Conservation (phyloP, 768 basidiomycete species). For the Lactarius tabidus region DNA sequence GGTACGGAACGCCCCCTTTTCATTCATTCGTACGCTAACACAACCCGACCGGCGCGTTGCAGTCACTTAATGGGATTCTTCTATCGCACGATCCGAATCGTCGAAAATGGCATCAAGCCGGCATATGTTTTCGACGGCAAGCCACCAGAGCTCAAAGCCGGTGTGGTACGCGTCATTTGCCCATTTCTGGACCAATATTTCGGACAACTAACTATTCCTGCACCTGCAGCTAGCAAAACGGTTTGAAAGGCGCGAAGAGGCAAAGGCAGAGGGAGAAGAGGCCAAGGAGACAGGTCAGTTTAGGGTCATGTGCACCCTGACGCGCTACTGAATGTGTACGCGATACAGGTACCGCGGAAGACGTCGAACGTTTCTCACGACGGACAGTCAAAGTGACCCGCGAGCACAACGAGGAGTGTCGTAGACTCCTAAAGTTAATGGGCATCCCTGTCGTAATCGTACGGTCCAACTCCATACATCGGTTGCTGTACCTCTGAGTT, state of each 20-base stretch:
- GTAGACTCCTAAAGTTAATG: slow-evolving; percentile 84
- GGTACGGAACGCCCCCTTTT: slow-evolving; percentile 32
- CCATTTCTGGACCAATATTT: no score
- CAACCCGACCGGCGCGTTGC: neutral
- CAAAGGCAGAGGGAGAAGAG: slow-evolving; percentile 92
- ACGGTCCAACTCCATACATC: slow-evolving; percentile 31
- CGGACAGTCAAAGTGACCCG: slow-evolving; percentile 92
- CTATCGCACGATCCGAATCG: slow-evolving; percentile 95
- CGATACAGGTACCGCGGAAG: slow-evolving; percentile 71
- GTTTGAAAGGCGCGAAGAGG: slow-evolving; percentile 86
- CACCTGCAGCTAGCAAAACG: slow-evolving; percentile 82
- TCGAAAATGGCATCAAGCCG: slow-evolving; percentile 98
- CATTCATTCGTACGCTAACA: neutral
- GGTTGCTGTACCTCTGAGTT: slow-evolving; percentile 1
- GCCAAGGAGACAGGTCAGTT: slow-evolving; percentile 83
- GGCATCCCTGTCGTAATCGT: slow-evolving; percentile 95
- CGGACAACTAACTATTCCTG: neutral
- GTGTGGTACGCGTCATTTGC: slow-evolving; percentile 65
- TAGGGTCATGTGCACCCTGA: neutral
- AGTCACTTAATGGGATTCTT: slow-evolving; percentile 99
- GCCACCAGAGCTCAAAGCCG: slow-evolving; percentile 95
- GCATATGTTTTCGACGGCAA: slow-evolving; percentile 98
- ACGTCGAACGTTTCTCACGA: slow-evolving; percentile 84
- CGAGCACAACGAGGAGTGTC: slow-evolving; percentile 96
- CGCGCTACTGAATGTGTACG: neutral